phyloP scores from a whole-genome alignment of 495 filamentous ascomycete species.

The Trichoderma reesei region DNA sequence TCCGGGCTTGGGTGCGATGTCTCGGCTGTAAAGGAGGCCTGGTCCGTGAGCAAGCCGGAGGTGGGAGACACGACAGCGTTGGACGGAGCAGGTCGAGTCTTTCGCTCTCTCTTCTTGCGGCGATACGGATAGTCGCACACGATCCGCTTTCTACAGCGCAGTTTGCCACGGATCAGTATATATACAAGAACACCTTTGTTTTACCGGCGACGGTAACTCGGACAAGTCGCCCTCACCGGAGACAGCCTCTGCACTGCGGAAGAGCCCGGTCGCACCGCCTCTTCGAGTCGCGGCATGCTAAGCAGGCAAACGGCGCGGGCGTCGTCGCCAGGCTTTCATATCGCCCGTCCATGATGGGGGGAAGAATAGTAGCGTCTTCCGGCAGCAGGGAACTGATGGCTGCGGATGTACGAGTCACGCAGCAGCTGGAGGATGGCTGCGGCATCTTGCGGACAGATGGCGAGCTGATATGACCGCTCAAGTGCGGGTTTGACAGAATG shows the following conservation, averaged over 20 bases:
- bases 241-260: conserved; percentile 33
- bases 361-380: too few species aligned
- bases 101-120: conserved; percentile 24
- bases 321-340: not conserved
- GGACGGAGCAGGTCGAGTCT: not conserved
- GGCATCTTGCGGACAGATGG: not conserved
- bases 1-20: not conserved
- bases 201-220: too few species aligned
- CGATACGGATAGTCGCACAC: conserved; percentile 4
- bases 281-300: conserved; percentile 33
- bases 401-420: too few species aligned
- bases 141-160: conserved; percentile 14
- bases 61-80: conserved; percentile 14
- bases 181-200: too few species aligned
- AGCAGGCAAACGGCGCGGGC: conserved; percentile 24
- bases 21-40: not conserved
- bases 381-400: too few species aligned
- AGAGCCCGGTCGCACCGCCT: conserved; percentile 39
- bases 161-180: conserved; percentile 15
- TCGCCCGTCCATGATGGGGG: not conserved
- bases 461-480: not conserved
- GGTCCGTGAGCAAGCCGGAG: conserved; percentile 15
- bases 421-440: not conserved
- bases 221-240: conserved; percentile 20
- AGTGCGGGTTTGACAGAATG: not conserved